A percentile compares a stretch with the other conserved stretches of the same genome.
phyloP scores from a whole-genome alignment of 257 asterid species.

The Solanum arcanum region DNA sequence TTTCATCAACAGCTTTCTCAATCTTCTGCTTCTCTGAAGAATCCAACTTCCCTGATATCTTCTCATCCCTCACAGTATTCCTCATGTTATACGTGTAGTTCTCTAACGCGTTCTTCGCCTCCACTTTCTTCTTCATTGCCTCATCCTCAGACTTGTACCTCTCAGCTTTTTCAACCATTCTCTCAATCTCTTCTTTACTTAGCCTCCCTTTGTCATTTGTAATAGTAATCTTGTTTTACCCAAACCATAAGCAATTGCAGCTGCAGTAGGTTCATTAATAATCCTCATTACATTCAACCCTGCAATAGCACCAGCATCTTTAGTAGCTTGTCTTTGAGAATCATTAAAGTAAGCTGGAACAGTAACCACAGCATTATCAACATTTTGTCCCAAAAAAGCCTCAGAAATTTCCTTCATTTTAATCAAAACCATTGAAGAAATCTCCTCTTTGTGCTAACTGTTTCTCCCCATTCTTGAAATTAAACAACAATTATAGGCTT shows the following conservation, averaged over 20 bases:
- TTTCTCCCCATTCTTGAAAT: neutral
- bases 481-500: neutral
- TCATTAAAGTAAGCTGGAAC: neutral
- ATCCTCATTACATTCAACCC: neutral
- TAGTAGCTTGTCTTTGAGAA: neutral
- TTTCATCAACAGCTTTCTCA: neutral
- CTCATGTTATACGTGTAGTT: neutral
- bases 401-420: neutral
- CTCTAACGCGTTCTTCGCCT: neutral
- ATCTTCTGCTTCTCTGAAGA: neutral
- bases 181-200: neutral
- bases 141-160: neutral
- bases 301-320: neutral
- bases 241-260: conserved; percentile 8
- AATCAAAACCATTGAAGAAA: neutral
- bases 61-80: neutral
- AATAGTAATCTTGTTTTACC: neutral
- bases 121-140: neutral
- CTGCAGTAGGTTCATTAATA: neutral
- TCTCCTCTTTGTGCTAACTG: neutral
- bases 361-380: neutral
- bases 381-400: neutral
- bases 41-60: neutral
- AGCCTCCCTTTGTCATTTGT: neutral
- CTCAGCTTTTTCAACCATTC: neutral